A percentile compares a stretch with the other conserved stretches of the same genome.
phyloP scores from a whole-genome alignment of 2,329 filamentous ascomycete species.

The Aspergillus tanneri region DNA sequence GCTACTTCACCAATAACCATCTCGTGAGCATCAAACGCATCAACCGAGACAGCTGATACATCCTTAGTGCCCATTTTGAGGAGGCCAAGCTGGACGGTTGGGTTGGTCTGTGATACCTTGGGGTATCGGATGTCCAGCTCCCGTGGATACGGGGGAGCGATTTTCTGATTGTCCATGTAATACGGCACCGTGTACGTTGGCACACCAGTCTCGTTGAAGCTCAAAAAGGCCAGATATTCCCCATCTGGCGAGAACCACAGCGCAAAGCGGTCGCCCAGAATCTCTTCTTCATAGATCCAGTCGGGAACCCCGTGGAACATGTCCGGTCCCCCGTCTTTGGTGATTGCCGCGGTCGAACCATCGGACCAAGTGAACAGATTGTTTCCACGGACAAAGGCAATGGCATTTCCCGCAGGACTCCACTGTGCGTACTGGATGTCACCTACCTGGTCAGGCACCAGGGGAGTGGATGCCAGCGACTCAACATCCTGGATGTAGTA shows the following conservation, averaged over 20 bases:
- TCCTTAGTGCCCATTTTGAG: slow-evolving; percentile 53
- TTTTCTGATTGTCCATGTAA: slow-evolving; percentile 59
- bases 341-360: slow-evolving; percentile 63
- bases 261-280: slow-evolving; percentile 70
- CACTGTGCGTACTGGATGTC: slow-evolving; percentile 68
- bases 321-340: slow-evolving; percentile 76
- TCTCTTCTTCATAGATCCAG: slow-evolving; percentile 89
- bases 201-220: slow-evolving; percentile 76
- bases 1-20: slow-evolving; percentile 66
- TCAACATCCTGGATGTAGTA: slow-evolving; percentile 64
- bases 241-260: slow-evolving; percentile 92
- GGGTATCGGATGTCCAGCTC: slow-evolving; percentile 66
- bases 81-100: slow-evolving; percentile 61
- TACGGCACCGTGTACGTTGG: slow-evolving; percentile 65
- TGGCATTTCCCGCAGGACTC: slow-evolving; percentile 57
- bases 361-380: slow-evolving; percentile 61
- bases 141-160: slow-evolving; percentile 61
- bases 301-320: slow-evolving; percentile 90
- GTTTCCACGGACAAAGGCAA: slow-evolving; percentile 68
- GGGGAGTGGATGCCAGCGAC: slow-evolving; percentile 48
- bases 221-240: slow-evolving; percentile 79
- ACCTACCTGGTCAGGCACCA: slow-evolving; percentile 59
- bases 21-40: slow-evolving; percentile 60
- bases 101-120: slow-evolving; percentile 67
- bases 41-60: slow-evolving; percentile 50